Conservation (phyloP, 106 monocot genomes). For the Phalaenopsis equestris region DNA sequence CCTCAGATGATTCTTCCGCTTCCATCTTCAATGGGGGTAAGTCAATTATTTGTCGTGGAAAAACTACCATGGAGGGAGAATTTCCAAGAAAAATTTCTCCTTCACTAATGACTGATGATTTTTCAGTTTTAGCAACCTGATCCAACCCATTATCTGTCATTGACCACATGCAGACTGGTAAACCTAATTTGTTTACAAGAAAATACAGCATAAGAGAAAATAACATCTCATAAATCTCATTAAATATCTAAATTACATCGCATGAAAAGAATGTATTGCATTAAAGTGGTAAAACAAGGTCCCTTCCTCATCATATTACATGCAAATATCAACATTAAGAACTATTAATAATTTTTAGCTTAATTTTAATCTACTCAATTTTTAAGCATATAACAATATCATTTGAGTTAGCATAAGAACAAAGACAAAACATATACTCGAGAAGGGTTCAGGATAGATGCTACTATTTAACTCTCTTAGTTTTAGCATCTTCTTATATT, state of each 20-base stretch:
- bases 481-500: background rate
- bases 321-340: background rate
- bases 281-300: background rate
- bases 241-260: background rate
- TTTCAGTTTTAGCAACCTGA: background rate
- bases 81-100: background rate
- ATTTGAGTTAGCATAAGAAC: background rate
- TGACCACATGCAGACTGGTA: background rate
- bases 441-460: background rate
- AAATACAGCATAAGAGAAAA: background rate
- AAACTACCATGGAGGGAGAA: slow-evolving; percentile 13
- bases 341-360: background rate
- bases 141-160: background rate
- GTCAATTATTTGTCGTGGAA: slow-evolving; percentile 16
- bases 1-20: slow-evolving; percentile 22
- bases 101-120: background rate
- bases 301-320: background rate
- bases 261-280: background rate
- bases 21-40: slow-evolving; percentile 22
- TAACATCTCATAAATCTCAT: background rate
- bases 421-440: background rate
- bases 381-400: background rate
- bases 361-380: background rate
- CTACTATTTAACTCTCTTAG: background rate
- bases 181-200: background rate